Conservation (phyloP, 2,329 filamentous ascomycete genomes). For the Hymenoscyphus linearis region DNA sequence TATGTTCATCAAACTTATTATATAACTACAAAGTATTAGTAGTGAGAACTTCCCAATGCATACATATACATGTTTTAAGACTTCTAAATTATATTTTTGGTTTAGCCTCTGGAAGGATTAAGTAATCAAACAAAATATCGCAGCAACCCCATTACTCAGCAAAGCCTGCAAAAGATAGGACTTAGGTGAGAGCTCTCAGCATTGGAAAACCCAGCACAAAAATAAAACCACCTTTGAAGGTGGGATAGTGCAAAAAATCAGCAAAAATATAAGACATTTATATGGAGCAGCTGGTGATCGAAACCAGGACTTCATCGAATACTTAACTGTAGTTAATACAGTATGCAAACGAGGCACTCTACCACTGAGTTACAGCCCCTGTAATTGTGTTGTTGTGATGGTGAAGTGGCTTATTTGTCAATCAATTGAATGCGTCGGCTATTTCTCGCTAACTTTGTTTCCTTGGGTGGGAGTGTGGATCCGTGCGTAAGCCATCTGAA, state of each 20-base stretch:
- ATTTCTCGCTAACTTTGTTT: not conserved
- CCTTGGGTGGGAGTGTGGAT: not conserved
- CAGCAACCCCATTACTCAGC: too few species aligned
- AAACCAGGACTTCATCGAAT: constrained; percentile 17
- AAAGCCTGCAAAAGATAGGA: too few species aligned
- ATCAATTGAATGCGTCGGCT: not conserved
- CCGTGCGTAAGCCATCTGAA: not conserved
- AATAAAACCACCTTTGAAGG: not conserved
- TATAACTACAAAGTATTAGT: too few species aligned
- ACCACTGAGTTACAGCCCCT: constrained; percentile 10
- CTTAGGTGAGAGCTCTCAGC: too few species aligned
- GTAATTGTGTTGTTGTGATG: not conserved
- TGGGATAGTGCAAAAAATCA: not conserved
- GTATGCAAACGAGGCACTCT: constrained; percentile 12
- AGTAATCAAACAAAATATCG: too few species aligned
- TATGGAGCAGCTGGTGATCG: constrained; percentile 17
- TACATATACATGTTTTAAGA: too few species aligned
- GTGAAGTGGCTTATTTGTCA: not conserved
- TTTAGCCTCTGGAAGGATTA: too few species aligned
- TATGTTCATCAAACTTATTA: too few species aligned
- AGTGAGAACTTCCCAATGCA: too few species aligned
- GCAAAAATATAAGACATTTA: not conserved
- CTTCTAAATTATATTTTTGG: too few species aligned
- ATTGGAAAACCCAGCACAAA: not conserved
- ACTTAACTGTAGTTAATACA: not conserved